Conservation (phyloP, 164 flowering plant genomes). For the Saururus chinensis region DNA sequence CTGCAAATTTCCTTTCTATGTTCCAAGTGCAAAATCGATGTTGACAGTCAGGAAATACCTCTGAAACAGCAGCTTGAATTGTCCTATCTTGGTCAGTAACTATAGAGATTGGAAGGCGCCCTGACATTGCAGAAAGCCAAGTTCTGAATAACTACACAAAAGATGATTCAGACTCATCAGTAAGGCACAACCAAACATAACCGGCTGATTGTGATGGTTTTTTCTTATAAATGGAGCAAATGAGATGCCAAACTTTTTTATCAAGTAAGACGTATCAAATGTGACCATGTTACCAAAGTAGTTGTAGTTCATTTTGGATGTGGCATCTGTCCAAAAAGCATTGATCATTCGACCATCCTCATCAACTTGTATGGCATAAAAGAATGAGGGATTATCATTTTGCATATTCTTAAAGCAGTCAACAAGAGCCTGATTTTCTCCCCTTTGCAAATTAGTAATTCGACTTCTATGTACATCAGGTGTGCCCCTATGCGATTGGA, state of each 20-base stretch:
- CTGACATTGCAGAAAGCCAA: slow-evolving; percentile 57
- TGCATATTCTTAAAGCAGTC: slow-evolving; percentile 9
- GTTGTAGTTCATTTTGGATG: slow-evolving; percentile 46
- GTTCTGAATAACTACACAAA: slow-evolving; percentile 55
- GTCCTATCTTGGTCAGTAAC: slow-evolving; percentile 47
- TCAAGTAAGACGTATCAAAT: slow-evolving; percentile 39
- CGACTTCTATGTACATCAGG: slow-evolving; percentile 4
- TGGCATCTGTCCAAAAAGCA: slow-evolving; percentile 64
- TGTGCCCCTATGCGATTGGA: slow-evolving; percentile 5
- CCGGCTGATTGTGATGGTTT: slow-evolving; percentile 52
- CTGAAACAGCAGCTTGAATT: slow-evolving; percentile 36
- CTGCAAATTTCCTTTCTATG: slow-evolving; percentile 51
- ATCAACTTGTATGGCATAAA: slow-evolving; percentile 36
- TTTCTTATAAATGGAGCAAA: slow-evolving; percentile 55
- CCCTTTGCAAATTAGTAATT: not conserved
- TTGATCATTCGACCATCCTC: slow-evolving; percentile 41
- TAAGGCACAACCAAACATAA: slow-evolving; percentile 61
- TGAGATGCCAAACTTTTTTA: slow-evolving; percentile 43
- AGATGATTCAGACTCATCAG: slow-evolving; percentile 55
- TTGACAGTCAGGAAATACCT: slow-evolving; percentile 43
- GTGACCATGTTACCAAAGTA: slow-evolving; percentile 58
- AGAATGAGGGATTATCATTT: slow-evolving; percentile 9
- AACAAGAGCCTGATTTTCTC: slow-evolving; percentile 7
- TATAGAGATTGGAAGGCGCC: slow-evolving; percentile 37
- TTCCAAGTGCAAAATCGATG: slow-evolving; percentile 59